Percentiles rank a stretch among this genome's conserved stretches.
Evolutionary conservation across 345 rosid species (phyloP).

Genomic region (Corchorus olitorius): DNA sequence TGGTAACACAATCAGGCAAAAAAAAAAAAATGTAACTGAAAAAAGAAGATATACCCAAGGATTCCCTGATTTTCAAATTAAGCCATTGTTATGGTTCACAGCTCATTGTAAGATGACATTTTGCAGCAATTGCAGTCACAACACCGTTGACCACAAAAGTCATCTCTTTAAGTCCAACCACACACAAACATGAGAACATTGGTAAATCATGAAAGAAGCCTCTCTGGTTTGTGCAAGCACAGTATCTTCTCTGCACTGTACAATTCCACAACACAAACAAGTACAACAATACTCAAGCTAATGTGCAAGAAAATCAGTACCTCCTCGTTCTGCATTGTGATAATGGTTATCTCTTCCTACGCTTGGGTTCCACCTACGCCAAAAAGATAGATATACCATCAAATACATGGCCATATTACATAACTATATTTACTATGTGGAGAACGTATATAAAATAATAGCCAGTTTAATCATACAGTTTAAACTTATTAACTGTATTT

Average conservation of each 20-base stretch:
- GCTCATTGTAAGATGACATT: too few relatives aligned
- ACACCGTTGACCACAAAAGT: too few relatives aligned
- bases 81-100: too few relatives aligned
- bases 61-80: not conserved
- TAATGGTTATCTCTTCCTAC: conserved; percentile 56
- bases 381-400: not conserved
- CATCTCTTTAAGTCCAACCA: too few relatives aligned
- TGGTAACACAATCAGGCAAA: not conserved
- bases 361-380: conserved; percentile 67
- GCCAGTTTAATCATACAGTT: not conserved
- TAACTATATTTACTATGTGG: not conserved
- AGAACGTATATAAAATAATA: not conserved
- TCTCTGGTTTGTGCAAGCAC: conserved; percentile 34
- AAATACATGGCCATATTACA: not conserved
- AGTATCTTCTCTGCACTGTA: conserved; percentile 44
- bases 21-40: not conserved
- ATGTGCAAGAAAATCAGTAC: conserved; percentile 36
- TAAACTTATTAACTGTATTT: not conserved
- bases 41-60: not conserved
- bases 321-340: conserved; percentile 16
- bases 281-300: conserved; percentile 25
- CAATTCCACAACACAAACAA: conserved; percentile 32
- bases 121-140: too few relatives aligned
- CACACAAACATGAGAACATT: too few relatives aligned
- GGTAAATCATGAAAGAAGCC: not conserved